Evolutionary conservation across 2,329 filamentous ascomycete genomes (phyloP).

Genomic region (Botrytis cinerea): DNA sequence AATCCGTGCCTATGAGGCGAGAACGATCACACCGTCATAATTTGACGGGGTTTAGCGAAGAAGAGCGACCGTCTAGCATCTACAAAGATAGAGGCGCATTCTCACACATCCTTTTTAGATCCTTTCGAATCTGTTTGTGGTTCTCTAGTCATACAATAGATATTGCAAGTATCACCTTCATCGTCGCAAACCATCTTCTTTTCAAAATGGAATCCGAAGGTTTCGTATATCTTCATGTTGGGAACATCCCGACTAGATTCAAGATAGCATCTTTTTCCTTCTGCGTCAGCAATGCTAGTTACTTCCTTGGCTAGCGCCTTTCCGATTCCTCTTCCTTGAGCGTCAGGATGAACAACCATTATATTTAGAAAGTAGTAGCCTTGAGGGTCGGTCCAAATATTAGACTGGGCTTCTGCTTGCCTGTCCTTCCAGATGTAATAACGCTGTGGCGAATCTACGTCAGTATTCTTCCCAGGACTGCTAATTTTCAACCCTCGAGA

Average conservation of each 20-base stretch:
- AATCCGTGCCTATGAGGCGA: background rate
- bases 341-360: constrained; percentile 65
- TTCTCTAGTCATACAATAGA: constrained; percentile 53
- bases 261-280: constrained; percentile 67
- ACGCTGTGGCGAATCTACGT: constrained; percentile 45
- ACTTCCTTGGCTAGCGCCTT: constrained; percentile 64
- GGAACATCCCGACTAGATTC: constrained; percentile 69
- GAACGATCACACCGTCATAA: background rate
- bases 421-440: constrained; percentile 74
- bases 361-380: constrained; percentile 80
- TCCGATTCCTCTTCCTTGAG: constrained; percentile 67
- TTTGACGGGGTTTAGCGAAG: background rate
- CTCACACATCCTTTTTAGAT: constrained; percentile 12
- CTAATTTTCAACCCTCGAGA: background rate
- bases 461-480: background rate
- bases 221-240: constrained; percentile 70
- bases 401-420: constrained; percentile 61
- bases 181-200: constrained; percentile 69
- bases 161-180: constrained; percentile 55
- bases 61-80: background rate
- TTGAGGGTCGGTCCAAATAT: constrained; percentile 63
- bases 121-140: constrained; percentile 32
- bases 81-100: background rate
- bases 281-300: constrained; percentile 61
- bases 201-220: constrained; percentile 65